Conservation (phyloP, 805 yeast genomes). For the Candida succiphila region DNA sequence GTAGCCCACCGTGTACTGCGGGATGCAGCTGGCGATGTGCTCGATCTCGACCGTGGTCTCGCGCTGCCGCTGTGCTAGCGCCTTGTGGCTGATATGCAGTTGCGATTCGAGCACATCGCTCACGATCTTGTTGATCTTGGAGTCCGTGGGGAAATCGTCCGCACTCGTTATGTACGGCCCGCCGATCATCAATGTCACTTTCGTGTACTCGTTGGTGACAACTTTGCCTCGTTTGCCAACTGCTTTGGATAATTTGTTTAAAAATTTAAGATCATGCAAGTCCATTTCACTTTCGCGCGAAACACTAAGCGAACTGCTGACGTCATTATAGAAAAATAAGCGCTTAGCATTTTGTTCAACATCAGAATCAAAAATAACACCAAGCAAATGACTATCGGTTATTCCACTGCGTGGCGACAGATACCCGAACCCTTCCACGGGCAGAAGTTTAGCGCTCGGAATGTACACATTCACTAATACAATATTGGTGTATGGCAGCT, state of each 20-base stretch:
- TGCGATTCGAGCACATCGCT: slow-evolving; percentile 12
- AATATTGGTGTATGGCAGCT: slow-evolving; percentile 34
- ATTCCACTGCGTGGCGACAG: slow-evolving; percentile 54
- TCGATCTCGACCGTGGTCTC: slow-evolving; percentile 11
- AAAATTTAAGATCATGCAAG: slow-evolving; percentile 1
- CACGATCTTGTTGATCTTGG: slow-evolving; percentile 13
- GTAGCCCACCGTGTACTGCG: slow-evolving; percentile 73
- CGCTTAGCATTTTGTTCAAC: slow-evolving; percentile 45
- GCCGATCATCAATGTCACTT: slow-evolving; percentile 85
- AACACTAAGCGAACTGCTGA: slow-evolving; percentile 4
- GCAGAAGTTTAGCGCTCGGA: slow-evolving; percentile 31
- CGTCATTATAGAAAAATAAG: slow-evolving; percentile 13
- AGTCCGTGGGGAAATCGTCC: slow-evolving; percentile 12
- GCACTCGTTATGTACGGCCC: slow-evolving; percentile 28
- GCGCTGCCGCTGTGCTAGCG: no score
- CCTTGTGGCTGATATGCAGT: slow-evolving; percentile 10
- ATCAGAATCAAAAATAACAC: slow-evolving; percentile 87
- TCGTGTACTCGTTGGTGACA: slow-evolving; percentile 37
- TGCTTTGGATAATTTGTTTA: slow-evolving; percentile 8
- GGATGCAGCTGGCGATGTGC: slow-evolving; percentile 53
- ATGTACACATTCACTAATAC: slow-evolving; percentile 63
- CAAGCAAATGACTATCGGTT: slow-evolving; percentile 49
- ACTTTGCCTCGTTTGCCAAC: slow-evolving; percentile 9
- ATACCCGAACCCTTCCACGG: slow-evolving; percentile 69
- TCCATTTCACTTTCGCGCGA: slow-evolving; percentile 1